Base-by-base conservation (phyloP, 2,329 filamentous ascomycete species). In the Talaromyces sp. region DNA sequence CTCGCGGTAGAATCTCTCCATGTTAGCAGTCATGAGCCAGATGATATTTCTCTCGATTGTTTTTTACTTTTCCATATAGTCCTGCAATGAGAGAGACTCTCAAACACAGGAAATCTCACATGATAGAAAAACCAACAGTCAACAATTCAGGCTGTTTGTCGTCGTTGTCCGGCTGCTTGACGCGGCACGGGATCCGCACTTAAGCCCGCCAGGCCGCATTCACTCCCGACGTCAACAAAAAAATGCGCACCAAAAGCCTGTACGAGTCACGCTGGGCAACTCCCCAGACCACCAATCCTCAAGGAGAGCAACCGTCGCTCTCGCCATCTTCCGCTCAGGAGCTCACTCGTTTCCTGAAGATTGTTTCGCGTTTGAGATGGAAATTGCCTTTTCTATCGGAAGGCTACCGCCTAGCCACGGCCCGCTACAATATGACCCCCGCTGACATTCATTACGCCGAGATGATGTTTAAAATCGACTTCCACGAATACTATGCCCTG, bases 381-480 rank as follows among this genome's bases (percentile, higher is more conserved):
- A 88, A 88, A 70, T 80, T 84, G 1, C 80, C 84, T 12, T 86
- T 86, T 66, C 77, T 88, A 35, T 81, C 82, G n/a, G 73, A 77
- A 58, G 84, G 81, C 1, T 88, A 88, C 69, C 73, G 72, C n/a
- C 76, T 79, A 1, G 85, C 86, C 0, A 68, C 74, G 0, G 68
- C 70, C 21, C 71, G 73, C 25, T 69, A 72, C 11, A 62, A 33
- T 23, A n/a, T 39, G 42, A 44, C 69, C n/a, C 68, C 70, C 7
- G 67, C 66, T 2, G 70, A 69, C n/a, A 61, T 70, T 50, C 58
- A 67, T 1, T 67, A 74, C 14, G 83, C 83, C 0, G 85, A 88
- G 72, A 81, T 84, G 16, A 90, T 90, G 81, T 91, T 91, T 79
- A 91, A 91, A 72, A 81, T 91, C 7, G 89, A 91, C 70, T 92